These are phyloP conservation scores for Penicillium sp. DNA, from an alignment of 2,329 filamentous ascomycete genomes.

Conservation along the genomic window DNA sequence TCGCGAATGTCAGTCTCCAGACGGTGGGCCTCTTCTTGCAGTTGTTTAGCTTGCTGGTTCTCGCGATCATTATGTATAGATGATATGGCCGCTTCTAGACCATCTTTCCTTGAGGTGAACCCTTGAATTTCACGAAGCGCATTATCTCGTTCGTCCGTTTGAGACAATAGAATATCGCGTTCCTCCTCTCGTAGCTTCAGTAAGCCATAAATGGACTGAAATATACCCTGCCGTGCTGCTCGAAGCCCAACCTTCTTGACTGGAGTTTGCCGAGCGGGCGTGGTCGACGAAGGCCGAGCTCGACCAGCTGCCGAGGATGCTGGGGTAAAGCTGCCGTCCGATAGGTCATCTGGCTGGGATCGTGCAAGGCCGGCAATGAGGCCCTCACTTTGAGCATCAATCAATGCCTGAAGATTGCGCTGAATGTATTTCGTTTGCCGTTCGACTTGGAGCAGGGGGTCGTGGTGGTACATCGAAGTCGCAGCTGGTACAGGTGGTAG, in stretches of 20 bases:
- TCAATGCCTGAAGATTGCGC: constrained; percentile 58
- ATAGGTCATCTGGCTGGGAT: constrained; percentile 46
- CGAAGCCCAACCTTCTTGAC: constrained; percentile 54
- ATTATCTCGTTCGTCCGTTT: constrained; percentile 48
- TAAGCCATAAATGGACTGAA: constrained; percentile 58
- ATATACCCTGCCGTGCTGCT: constrained; percentile 58
- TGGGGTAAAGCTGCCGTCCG: constrained; percentile 49
- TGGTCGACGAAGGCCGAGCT: constrained; percentile 38
- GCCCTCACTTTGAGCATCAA: constrained; percentile 64
- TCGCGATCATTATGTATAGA: constrained; percentile 52
- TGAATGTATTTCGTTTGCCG: constrained; percentile 58
- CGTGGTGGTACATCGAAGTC: constrained; percentile 35
- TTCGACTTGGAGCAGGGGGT: constrained; percentile 54
- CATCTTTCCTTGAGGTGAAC: constrained; percentile 54
- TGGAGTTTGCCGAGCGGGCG: constrained; percentile 42
- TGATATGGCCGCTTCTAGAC: constrained; percentile 54
- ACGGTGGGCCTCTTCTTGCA: constrained; percentile 54
- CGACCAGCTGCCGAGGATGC: constrained; percentile 31
- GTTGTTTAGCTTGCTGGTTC: constrained; percentile 44
- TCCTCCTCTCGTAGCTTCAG: constrained; percentile 60
- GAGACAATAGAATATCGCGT: constrained; percentile 50
- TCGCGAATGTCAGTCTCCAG: constrained; percentile 60
- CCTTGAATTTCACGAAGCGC: constrained; percentile 54
- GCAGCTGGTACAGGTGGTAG: constrained; percentile 34
- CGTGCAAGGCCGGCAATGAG: constrained; percentile 52